phyloP scores from a whole-genome alignment of 1,139 yeast species.

The Candida tunisiensis region DNA sequence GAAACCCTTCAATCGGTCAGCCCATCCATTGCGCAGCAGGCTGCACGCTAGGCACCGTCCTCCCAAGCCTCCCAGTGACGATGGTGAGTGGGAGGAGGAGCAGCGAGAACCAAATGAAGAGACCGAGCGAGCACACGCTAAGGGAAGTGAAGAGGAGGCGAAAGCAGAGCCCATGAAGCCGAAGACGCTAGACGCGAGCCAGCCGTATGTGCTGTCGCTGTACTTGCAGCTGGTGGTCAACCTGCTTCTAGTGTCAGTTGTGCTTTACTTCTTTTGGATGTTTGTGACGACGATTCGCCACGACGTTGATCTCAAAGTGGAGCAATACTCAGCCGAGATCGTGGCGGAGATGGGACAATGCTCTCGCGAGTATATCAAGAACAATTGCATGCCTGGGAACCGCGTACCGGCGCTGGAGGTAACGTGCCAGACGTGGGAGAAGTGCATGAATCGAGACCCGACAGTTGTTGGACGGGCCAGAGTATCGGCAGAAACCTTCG shows the following conservation, averaged over 20 bases:
- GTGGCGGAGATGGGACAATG: slow-evolving; percentile 56
- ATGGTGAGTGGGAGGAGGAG: too few relatives aligned
- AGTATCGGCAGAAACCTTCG: slow-evolving; percentile 68
- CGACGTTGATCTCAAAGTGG: slow-evolving; percentile 59
- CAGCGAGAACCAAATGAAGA: too few relatives aligned
- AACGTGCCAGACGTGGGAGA: slow-evolving; percentile 62
- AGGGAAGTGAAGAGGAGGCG: too few relatives aligned
- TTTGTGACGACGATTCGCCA: slow-evolving; percentile 43
- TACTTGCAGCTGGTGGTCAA: slow-evolving; percentile 61
- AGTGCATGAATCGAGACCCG: slow-evolving; percentile 81
- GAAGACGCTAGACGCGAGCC: slow-evolving; percentile 27
- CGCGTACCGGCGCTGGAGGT: slow-evolving; percentile 56
- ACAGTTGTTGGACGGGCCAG: slow-evolving; percentile 57
- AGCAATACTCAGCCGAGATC: slow-evolving; percentile 41
- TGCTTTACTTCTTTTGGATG: slow-evolving; percentile 36
- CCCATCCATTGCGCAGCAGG: too few relatives aligned
- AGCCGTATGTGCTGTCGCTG: slow-evolving; percentile 52
- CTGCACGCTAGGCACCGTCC: too few relatives aligned
- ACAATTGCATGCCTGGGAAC: slow-evolving; percentile 41
- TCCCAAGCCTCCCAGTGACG: too few relatives aligned
- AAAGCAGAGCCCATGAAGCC: not conserved
- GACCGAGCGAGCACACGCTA: too few relatives aligned
- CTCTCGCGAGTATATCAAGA: slow-evolving; percentile 48
- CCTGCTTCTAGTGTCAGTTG: slow-evolving; percentile 34
- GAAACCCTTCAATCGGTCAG: too few relatives aligned